Conservation (phyloP, 1,284 basidiomycete species). For the Trichosporon inkin region DNA sequence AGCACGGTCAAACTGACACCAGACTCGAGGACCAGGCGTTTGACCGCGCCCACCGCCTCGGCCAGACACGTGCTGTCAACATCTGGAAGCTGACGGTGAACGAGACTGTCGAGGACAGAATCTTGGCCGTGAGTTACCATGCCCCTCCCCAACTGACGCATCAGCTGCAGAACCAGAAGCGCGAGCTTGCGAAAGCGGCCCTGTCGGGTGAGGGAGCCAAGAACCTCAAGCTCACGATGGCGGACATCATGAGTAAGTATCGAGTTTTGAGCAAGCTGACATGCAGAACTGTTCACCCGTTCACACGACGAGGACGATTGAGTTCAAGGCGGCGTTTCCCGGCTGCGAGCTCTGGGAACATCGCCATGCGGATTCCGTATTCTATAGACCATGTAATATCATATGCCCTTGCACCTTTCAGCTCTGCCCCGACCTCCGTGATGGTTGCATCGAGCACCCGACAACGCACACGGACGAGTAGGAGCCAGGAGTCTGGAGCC, state of each 20-base stretch:
- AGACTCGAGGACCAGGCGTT: slow-evolving; percentile 80
- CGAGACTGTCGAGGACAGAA: slow-evolving; percentile 80
- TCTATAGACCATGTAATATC: too few species aligned
- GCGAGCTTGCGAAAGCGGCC: slow-evolving; percentile 75
- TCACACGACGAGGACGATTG: slow-evolving; percentile 11
- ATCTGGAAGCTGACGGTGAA: slow-evolving; percentile 91
- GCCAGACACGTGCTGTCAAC: slow-evolving; percentile 79
- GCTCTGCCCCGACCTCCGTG: too few species aligned
- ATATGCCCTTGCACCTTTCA: too few species aligned
- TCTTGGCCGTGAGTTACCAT: neutral
- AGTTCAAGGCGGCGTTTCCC: too few species aligned
- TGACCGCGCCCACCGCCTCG: slow-evolving; percentile 81
- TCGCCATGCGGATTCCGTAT: too few species aligned
- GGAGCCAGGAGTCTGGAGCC: too few species aligned
- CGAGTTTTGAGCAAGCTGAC: neutral
- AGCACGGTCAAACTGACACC: neutral
- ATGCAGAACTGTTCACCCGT: slow-evolving; percentile 17
- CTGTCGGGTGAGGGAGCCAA: slow-evolving; percentile 82
- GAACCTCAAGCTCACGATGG: slow-evolving; percentile 75
- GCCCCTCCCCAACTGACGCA: slow-evolving; percentile 48
- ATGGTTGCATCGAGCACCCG: too few species aligned
- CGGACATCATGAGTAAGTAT: slow-evolving; percentile 65
- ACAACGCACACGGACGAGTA: too few species aligned
- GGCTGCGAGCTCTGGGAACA: too few species aligned
- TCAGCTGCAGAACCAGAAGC: slow-evolving; percentile 79